Percentiles rank a stretch among this genome's conserved stretches.
These are phyloP conservation scores for Podospora bellae-mahoneyi DNA, from an alignment of 495 filamentous ascomycete genomes.

Conservation along the genomic window DNA sequence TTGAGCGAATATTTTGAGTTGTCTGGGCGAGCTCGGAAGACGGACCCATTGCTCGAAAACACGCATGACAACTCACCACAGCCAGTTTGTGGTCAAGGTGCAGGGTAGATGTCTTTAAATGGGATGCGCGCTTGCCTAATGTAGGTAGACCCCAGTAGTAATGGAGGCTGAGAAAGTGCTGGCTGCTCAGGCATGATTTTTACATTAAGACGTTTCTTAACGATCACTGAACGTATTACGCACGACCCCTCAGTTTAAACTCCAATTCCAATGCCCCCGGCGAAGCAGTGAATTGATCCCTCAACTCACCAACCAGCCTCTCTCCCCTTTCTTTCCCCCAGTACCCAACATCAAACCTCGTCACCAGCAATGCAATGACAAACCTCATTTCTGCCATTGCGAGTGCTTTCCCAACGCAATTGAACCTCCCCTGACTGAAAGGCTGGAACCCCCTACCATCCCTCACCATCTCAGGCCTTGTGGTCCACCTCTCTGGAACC, in stretches of 20 bases:
- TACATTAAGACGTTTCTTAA: too few relatives aligned
- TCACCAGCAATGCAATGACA: neutral
- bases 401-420: constrained; percentile 29
- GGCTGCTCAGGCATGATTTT: too few relatives aligned
- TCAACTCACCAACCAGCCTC: neutral
- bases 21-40: too few relatives aligned
- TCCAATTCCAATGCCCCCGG: neutral
- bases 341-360: neutral
- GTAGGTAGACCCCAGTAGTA: too few relatives aligned
- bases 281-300: neutral
- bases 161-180: too few relatives aligned
- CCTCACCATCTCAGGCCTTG: constrained; percentile 34
- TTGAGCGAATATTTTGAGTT: too few relatives aligned
- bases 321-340: neutral
- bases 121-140: too few relatives aligned
- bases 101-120: too few relatives aligned
- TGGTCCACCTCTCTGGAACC: constrained; percentile 45
- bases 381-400: constrained; percentile 23
- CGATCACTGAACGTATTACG: too few relatives aligned
- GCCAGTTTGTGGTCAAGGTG: too few relatives aligned
- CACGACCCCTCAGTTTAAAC: neutral
- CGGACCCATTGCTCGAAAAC: too few relatives aligned
- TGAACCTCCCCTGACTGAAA: constrained; percentile 30
- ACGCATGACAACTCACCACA: too few relatives aligned
- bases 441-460: constrained; percentile 35